These are phyloP conservation scores for Alternaria infectoria DNA, from an alignment of 2,329 filamentous ascomycete species.

Conservation along the genomic window DNA sequence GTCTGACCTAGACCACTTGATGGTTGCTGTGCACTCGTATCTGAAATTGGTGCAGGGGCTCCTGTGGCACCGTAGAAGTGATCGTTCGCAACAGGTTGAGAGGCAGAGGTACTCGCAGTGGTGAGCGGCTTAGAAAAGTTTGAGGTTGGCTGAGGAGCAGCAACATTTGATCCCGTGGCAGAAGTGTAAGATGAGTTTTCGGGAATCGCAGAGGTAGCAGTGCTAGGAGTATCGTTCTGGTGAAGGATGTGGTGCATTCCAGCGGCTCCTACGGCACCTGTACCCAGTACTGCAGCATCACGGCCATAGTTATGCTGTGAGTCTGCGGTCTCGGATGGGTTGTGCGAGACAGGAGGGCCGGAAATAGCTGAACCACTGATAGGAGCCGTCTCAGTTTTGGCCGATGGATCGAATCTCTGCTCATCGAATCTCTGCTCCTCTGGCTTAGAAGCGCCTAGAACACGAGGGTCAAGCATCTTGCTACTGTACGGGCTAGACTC, in stretches of 20 bases:
- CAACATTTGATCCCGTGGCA: neutral
- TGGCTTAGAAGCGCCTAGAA: conserved; percentile 21
- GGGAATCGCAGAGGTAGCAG: conserved; percentile 7
- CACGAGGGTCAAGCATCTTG: conserved; percentile 36
- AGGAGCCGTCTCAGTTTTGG: conserved; percentile 10
- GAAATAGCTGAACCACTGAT: conserved; percentile 12
- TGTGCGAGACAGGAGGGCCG: conserved; percentile 10
- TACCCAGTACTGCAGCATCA: conserved; percentile 14
- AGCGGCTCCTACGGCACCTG: neutral
- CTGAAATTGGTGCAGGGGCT: conserved; percentile 11
- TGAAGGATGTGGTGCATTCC: neutral
- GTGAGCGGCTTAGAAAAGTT: conserved; percentile 7
- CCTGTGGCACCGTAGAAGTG: conserved; percentile 16
- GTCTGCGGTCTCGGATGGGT: conserved; percentile 3
- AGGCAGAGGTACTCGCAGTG: neutral
- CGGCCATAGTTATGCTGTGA: conserved; percentile 33
- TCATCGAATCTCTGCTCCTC: conserved; percentile 26
- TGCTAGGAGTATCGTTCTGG: conserved; percentile 4
- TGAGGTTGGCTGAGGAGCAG: conserved; percentile 1
- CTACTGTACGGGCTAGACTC: conserved; percentile 36
- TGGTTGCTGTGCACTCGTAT: neutral
- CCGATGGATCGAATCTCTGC: conserved; percentile 29
- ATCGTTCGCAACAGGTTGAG: conserved; percentile 1
- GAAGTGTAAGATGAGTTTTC: neutral
- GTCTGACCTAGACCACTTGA: neutral